phyloP scores from a whole-genome alignment of 768 basidiomycete genomes.

The Termitomyces sp. region DNA sequence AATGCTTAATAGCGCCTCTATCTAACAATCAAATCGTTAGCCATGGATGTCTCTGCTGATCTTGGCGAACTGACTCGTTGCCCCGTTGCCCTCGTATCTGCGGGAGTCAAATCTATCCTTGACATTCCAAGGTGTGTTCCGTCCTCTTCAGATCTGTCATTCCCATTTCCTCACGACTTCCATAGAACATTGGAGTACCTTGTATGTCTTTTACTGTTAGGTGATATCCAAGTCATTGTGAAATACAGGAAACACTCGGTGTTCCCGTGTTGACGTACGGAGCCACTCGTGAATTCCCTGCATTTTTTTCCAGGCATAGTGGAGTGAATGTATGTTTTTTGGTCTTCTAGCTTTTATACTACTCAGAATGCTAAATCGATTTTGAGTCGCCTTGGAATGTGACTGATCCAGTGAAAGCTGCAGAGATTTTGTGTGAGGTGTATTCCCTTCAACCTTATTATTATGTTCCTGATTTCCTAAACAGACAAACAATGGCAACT shows the following conservation, averaged over 20 bases:
- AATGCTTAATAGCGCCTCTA: background rate
- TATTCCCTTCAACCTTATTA: background rate
- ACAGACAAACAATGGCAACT: slow-evolving; percentile 68
- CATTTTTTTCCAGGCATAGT: slow-evolving; percentile 84
- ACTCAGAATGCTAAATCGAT: background rate
- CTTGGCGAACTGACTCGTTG: slow-evolving; percentile 84
- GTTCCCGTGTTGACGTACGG: slow-evolving; percentile 86
- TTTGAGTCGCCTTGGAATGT: slow-evolving; percentile 78
- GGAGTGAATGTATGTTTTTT: slow-evolving; percentile 60
- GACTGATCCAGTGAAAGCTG: slow-evolving; percentile 57
- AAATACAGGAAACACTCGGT: slow-evolving; percentile 82
- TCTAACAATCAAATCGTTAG: slow-evolving; percentile 29
- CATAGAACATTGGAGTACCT: slow-evolving; percentile 77
- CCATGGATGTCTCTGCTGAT: slow-evolving; percentile 94
- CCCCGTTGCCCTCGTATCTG: slow-evolving; percentile 87
- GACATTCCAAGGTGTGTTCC: slow-evolving; percentile 75
- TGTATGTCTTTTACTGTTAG: slow-evolving; percentile 28
- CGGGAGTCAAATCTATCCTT: slow-evolving; percentile 91
- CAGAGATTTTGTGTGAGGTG: slow-evolving; percentile 63
- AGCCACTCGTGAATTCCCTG: slow-evolving; percentile 78
- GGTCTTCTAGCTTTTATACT: background rate
- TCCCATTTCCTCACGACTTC: background rate
- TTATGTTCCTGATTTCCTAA: background rate
- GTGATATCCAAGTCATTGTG: background rate
- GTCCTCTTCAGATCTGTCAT: background rate